Evolutionary conservation across 768 basidiomycete species (phyloP).

Genomic region (Guyanaporus albipodus): DNA sequence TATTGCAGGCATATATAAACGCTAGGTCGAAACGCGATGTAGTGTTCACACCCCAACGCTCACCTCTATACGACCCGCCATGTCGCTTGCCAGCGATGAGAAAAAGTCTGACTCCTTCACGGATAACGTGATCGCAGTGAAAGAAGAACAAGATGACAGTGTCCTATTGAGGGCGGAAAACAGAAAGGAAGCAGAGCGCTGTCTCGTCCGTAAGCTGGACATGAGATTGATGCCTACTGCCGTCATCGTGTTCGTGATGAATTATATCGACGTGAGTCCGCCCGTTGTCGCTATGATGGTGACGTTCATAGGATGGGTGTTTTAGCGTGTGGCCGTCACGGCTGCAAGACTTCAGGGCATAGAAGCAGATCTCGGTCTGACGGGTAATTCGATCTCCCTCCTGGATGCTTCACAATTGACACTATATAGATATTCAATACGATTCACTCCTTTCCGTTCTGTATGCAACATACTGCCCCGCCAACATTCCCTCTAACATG

Average conservation of each 20-base stretch:
- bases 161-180: conserved; percentile 7
- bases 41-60: too few species aligned
- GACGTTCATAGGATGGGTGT: neutral
- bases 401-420: neutral
- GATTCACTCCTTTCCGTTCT: conserved; percentile 48
- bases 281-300: neutral
- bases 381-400: conserved; percentile 15
- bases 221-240: conserved; percentile 27
- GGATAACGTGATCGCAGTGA: conserved; percentile 2
- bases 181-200: conserved; percentile 19
- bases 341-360: conserved; percentile 39
- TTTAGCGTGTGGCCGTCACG: conserved; percentile 36
- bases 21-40: too few species aligned
- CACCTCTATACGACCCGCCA: neutral
- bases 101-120: conserved; percentile 9
- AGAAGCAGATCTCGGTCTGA: conserved; percentile 35
- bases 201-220: conserved; percentile 27
- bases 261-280: conserved; percentile 24
- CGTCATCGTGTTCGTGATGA: conserved; percentile 23
- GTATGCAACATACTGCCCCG: conserved; percentile 57
- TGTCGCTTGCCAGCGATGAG: conserved; percentile 6
- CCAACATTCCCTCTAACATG: conserved; percentile 67
- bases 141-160: conserved; percentile 5
- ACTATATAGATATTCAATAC: conserved; percentile 46
- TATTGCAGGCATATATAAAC: too few species aligned